Conservation (phyloP, 257 asterid species). For the Phtheirospermum japonicum region DNA sequence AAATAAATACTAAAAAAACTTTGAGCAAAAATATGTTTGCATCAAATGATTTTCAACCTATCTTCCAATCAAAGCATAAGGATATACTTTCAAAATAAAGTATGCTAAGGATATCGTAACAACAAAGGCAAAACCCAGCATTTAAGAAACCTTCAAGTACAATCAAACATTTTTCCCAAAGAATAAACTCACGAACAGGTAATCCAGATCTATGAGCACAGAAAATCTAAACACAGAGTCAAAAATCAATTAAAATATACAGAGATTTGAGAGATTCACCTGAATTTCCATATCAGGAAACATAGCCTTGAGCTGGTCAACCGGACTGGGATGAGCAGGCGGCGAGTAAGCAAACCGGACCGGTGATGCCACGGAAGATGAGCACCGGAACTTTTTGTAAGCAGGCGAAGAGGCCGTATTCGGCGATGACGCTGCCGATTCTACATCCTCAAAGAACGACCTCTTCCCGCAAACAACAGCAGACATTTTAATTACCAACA, state of each 20-base stretch:
- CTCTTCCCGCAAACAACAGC: constrained; percentile 80
- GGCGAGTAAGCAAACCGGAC: constrained; percentile 43
- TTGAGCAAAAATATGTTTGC: not conserved
- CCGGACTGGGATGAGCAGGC: constrained; percentile 27
- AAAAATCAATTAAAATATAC: not conserved
- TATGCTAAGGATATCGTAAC: not conserved
- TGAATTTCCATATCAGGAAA: constrained; percentile 57
- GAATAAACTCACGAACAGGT: not conserved
- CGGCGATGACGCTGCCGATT: constrained; percentile 49
- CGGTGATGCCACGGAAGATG: constrained; percentile 42
- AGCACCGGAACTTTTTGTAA: constrained; percentile 59
- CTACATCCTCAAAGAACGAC: constrained; percentile 71
- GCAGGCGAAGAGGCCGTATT: constrained; percentile 48
- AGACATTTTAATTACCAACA: constrained; percentile 55
- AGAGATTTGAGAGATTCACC: constrained; percentile 29
- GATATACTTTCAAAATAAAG: not conserved
- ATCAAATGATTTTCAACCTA: not conserved
- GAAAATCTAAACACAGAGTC: not conserved
- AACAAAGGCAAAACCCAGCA: not conserved
- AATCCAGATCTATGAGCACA: constrained; percentile 10
- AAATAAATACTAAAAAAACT: too few relatives aligned
- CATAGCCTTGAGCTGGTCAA: constrained; percentile 51
- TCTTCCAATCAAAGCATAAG: not conserved
- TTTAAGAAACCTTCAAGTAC: not conserved
- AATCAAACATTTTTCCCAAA: not conserved